phyloP scores from a whole-genome alignment of 1,139 yeast species.

The Eremothecium sinecaudum region DNA sequence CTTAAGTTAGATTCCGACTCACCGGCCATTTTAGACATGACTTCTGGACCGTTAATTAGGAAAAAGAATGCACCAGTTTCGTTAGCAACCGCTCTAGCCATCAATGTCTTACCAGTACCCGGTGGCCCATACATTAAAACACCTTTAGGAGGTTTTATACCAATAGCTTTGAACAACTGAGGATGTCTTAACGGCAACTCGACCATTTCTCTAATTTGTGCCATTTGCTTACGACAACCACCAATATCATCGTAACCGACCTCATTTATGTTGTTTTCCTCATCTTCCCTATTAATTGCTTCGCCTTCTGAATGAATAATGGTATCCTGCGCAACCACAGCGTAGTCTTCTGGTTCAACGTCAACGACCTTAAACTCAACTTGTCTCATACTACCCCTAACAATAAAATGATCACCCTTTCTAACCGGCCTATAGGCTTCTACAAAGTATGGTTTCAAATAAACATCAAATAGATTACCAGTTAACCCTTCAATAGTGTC shows the following conservation, averaged over 20 bases:
- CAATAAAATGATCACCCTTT: slow-evolving; percentile 93
- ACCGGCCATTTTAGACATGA: slow-evolving; percentile 99
- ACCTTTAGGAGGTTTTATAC: slow-evolving; percentile 97
- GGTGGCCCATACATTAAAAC: slow-evolving; percentile 97
- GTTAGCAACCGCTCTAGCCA: slow-evolving; percentile 99
- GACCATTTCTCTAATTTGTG: slow-evolving; percentile 93
- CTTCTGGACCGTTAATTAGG: slow-evolving; percentile 98
- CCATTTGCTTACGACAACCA: slow-evolving; percentile 98
- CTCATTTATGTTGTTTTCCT: slow-evolving; percentile 81
- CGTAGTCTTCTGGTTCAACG: slow-evolving; percentile 94
- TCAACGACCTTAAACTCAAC: slow-evolving; percentile 98
- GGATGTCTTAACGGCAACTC: slow-evolving; percentile 97
- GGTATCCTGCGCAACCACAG: slow-evolving; percentile 97
- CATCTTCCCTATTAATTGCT: slow-evolving; percentile 97
- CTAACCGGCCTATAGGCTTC: slow-evolving; percentile 99
- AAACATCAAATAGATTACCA: slow-evolving; percentile 94
- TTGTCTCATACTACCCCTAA: slow-evolving; percentile 98
- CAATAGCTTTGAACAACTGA: slow-evolving; percentile 89
- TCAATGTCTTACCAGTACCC: slow-evolving; percentile 96
- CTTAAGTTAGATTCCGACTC: slow-evolving; percentile 95
- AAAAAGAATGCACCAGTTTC: slow-evolving; percentile 99
- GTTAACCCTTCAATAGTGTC: slow-evolving; percentile 98
- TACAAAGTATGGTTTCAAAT: slow-evolving; percentile 93
- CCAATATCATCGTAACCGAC: slow-evolving; percentile 99
- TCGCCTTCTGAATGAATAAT: slow-evolving; percentile 98